Percentiles rank a stretch among this genome's conserved stretches.
phyloP scores from a whole-genome alignment of 140 eudicot genomes.

The Anethum foeniculum region DNA sequence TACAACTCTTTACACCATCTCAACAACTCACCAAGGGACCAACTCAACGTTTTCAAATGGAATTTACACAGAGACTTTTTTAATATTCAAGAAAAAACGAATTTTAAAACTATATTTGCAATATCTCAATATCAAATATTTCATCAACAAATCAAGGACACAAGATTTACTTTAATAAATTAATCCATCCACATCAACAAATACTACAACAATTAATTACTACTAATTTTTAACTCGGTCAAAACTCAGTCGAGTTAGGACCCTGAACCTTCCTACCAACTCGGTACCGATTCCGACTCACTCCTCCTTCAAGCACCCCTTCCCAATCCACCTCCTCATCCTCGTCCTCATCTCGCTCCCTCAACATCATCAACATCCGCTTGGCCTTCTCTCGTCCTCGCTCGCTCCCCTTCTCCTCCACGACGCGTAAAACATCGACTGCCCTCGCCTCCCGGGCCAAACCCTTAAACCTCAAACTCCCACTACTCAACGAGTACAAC shows the following conservation, averaged over 20 bases:
- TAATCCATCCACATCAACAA: neutral
- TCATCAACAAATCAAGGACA: neutral
- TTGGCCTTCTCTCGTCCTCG: slow-evolving; percentile 73
- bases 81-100: too few relatives aligned
- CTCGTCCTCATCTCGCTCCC: slow-evolving; percentile 40
- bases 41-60: neutral
- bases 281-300: slow-evolving; percentile 49
- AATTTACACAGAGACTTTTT: neutral
- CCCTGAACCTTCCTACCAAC: slow-evolving; percentile 19
- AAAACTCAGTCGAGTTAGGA: slow-evolving; percentile 62
- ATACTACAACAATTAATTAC: neutral
- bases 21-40: neutral
- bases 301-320: slow-evolving; percentile 58
- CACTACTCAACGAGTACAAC: slow-evolving; percentile 67
- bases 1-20: too few relatives aligned
- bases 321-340: slow-evolving; percentile 51
- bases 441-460: slow-evolving; percentile 62
- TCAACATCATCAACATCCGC: slow-evolving; percentile 52
- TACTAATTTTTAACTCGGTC: slow-evolving; percentile 1
- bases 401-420: slow-evolving; percentile 68
- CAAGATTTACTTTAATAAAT: neutral
- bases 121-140: neutral
- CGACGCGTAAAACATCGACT: slow-evolving; percentile 61
- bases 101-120: neutral
- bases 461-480: slow-evolving; percentile 86